Evolutionary conservation across 495 filamentous ascomycete species (phyloP).

Genomic region (Penicillium samsonianum): DNA sequence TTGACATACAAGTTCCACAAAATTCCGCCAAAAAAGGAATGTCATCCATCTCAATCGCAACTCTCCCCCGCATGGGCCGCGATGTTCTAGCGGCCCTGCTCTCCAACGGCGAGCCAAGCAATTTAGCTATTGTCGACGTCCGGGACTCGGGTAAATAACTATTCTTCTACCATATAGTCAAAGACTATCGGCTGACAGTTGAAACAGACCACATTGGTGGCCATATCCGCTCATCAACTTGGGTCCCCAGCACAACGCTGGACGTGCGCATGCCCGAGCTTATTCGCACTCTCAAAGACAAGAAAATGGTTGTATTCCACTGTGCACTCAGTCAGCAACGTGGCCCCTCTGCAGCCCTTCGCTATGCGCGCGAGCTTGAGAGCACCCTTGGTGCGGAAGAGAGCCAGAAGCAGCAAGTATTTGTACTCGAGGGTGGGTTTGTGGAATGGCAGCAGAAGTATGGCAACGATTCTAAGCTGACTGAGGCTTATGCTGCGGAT

Average conservation of each 20-base stretch:
- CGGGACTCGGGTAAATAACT: constrained; percentile 66
- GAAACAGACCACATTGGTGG: constrained; percentile 82
- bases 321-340: constrained; percentile 92
- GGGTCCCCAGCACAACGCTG: constrained; percentile 72
- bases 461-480: constrained; percentile 74
- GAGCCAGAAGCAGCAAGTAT: constrained; percentile 65
- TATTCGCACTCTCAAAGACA: constrained; percentile 72
- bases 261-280: constrained; percentile 79
- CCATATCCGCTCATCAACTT: constrained; percentile 72
- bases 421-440: constrained; percentile 83
- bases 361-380: constrained; percentile 47
- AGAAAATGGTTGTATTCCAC: constrained; percentile 88
- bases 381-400: constrained; percentile 35
- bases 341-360: constrained; percentile 47
- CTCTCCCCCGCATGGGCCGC: constrained; percentile 64
- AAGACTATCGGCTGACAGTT: not conserved
- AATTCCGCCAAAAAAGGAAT: constrained; percentile 33
- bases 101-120: constrained; percentile 34
- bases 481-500: constrained; percentile 82
- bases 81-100: constrained; percentile 58
- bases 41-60: constrained; percentile 58
- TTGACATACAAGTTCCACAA: not conserved
- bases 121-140: constrained; percentile 82
- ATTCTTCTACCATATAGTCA: not conserved
- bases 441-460: constrained; percentile 89